These are phyloP conservation scores for Lichina pygmaea DNA, from an alignment of 495 filamentous ascomycete genomes.

Conservation along the genomic window DNA sequence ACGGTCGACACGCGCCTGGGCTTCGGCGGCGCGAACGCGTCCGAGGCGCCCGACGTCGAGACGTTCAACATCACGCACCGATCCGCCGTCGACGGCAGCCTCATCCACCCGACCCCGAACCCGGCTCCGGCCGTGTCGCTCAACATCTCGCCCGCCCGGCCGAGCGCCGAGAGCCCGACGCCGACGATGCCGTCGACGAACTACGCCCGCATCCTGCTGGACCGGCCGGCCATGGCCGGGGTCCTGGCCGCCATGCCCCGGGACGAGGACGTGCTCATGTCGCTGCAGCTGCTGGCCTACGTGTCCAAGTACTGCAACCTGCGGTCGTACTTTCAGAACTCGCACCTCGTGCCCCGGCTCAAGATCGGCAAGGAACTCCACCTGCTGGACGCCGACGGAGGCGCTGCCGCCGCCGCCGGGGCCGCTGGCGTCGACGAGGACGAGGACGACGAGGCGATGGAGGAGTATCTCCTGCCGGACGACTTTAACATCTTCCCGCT, in stretches of 20 bases:
- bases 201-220: conserved; percentile 51
- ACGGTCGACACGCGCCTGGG: conserved; percentile 48
- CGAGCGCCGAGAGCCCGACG: conserved; percentile 44
- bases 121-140: conserved; percentile 20
- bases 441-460: conserved; percentile 11
- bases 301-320: conserved; percentile 97
- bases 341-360: conserved; percentile 77
- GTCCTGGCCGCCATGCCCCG: conserved; percentile 72
- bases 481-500: conserved; percentile 96
- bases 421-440: conserved; percentile 7
- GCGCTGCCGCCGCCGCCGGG: conserved; percentile 6
- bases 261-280: conserved; percentile 95
- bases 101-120: conserved; percentile 32
- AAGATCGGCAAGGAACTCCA: conserved; percentile 69
- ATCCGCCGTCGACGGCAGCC: conserved; percentile 62
- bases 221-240: conserved; percentile 32
- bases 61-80: conserved; percentile 95
- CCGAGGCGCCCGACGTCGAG: conserved; percentile 59
- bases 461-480: conserved; percentile 78
- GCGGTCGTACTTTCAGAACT: conserved; percentile 78
- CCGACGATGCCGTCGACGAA: conserved; percentile 29
- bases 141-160: conserved; percentile 48
- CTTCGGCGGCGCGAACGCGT: conserved; percentile 47
- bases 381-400: conserved; percentile 39
- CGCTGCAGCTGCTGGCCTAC: conserved; percentile 87